These are phyloP conservation scores for Corrigiola litoralis DNA, from an alignment of 179 eudicot species.

Conservation along the genomic window DNA sequence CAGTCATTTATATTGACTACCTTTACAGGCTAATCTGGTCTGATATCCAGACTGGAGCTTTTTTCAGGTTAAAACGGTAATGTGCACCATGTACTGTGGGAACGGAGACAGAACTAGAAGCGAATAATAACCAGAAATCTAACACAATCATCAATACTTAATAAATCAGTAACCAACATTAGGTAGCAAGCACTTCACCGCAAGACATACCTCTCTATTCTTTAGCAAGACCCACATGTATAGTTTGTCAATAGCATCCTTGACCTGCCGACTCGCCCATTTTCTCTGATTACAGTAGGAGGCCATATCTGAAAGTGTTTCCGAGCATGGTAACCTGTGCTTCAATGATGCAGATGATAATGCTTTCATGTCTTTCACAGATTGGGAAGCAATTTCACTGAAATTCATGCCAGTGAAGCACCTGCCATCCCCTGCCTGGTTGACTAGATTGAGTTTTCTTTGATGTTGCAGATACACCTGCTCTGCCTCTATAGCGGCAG, in stretches of 20 bases:
- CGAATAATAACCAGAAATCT: no score
- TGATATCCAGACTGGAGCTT: no score
- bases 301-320: conserved; percentile 58
- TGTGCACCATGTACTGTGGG: no score
- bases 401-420: conserved; percentile 60
- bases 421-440: conserved; percentile 19
- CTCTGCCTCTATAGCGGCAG: conserved; percentile 85
- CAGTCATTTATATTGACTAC: no score
- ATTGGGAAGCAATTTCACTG: conserved; percentile 41
- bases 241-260: conserved; percentile 76
- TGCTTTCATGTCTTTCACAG: conserved; percentile 48
- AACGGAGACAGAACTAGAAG: no score
- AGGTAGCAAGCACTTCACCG: background rate
- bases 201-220: conserved; percentile 64
- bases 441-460: conserved; percentile 14
- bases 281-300: conserved; percentile 69
- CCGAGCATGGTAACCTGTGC: conserved; percentile 48
- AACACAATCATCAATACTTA: background rate
- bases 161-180: background rate
- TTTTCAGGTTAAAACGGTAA: no score
- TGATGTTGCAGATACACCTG: conserved; percentile 39
- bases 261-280: conserved; percentile 64
- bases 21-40: no score
- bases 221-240: conserved; percentile 77
- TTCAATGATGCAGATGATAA: conserved; percentile 56